Evolutionary conservation across 2,329 filamentous ascomycete genomes (phyloP), one percentile per base, ranked within the genome.

Genomic region (Fusarium sp.): DNA sequence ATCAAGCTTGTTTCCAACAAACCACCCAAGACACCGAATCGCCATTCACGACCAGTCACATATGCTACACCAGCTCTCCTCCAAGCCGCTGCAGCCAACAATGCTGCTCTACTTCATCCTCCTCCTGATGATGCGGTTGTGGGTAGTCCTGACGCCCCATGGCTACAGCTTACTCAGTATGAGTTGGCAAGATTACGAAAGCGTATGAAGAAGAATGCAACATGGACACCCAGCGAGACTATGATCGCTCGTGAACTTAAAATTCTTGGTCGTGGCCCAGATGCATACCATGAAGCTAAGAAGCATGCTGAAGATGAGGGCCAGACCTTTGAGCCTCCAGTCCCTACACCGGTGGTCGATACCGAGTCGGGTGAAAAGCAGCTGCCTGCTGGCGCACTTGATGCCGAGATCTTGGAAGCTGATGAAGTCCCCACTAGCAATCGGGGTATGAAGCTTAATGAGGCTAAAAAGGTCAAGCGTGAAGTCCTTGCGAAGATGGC

Each of bases 121-220:
- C 88, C 88, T 2, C 88, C 88, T 0, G 83, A 86, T 26, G 84
- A 89, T 63, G 86, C 86, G 3, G 81, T 86, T 3, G 78, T 85
- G 15, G 88, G 88, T 26, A 88, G 86, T 55, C 72, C 81, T 4
- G 85, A 90, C 70, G 85, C 86, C 12, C 89, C 89, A 0, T 91
- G 89, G 89, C 80, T 90, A 23, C 87, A 88, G 69, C 81, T 91
- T 36, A 90, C 88, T 8, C 81, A 83, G 17, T 90, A 86, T 65
- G 89, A 91, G 74, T 81, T 91, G 45, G 88, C 88, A 1, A 86
- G 88, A 65, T 83, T 96, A 9, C 84, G 92, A 62, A 96, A 96
- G 79, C 86, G 91, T 19, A 96, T 96, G 92, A 96, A 96, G 85
- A 96, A 96, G 83, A 96, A 96, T 73, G 91, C 92, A 0, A 89